Base-by-base conservation (phyloP, 2,329 filamentous ascomycete genomes). In the Ophiostoma quercus region DNA sequence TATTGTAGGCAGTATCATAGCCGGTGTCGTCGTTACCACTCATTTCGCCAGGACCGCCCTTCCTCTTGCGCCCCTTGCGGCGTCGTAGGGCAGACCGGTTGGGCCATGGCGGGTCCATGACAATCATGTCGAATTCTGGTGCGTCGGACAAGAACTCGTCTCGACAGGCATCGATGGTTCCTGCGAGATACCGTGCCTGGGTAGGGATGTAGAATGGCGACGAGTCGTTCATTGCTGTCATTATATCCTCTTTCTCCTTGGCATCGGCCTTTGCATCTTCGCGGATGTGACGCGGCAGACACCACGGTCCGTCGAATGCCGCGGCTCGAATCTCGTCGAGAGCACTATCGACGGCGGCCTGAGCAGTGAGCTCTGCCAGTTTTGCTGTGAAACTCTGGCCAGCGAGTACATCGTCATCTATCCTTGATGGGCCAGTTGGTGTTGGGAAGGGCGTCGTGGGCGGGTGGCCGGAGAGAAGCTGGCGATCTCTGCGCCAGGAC, bases 91-190 rank as follows among this genome's bases (percentile, higher is more conserved):
- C 91, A 6, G 91, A 94, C 65, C 88, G 85, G 76, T 92, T 94
- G 0, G 91, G 90, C 91, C 92, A 94, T 0, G 92, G 91, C 2
- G 92, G 92, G 76, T 94, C 91, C 25, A 94, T 80, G 8, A 93
- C 77, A 51, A 94, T 82, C 63, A 94, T 80, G 73, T 91, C 81
- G 77, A 94, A 93, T 7, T 77, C 54, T 75, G 25, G 82, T 1
- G 84, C 81, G 2, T 75, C 76, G 16, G 77, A 73, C 0, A 81
- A 73, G 73, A 88, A 84, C 0, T 73, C 72, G 1, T 76, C 74
- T 51, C 81, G 77, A 63, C 78, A 78, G 5, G 79, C 80, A 72
- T 76, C 78, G 73, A 83, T 84, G 73, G 77, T 82, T 29, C 86
- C 85, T 8, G 83, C 77, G 25, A 89, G 79, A 74, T 83, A 81